Evolutionary conservation across 345 rosid species (phyloP).

Genomic region (Rhodamnia rubescens): DNA sequence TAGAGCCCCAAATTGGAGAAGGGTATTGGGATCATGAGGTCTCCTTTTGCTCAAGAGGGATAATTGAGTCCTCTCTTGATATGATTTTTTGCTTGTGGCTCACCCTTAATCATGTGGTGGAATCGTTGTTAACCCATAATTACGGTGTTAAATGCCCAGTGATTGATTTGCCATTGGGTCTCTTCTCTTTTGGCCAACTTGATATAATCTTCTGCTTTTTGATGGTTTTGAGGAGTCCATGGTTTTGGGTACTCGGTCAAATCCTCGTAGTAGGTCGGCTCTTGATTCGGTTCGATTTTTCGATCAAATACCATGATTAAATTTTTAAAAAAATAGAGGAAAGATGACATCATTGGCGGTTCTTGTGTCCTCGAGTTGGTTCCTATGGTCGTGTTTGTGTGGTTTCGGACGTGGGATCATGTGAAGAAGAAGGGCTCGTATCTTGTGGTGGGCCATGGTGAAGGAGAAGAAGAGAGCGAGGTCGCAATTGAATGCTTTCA

Average conservation of each 20-base stretch:
- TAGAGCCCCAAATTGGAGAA: too few relatives aligned
- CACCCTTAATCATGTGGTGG: too few relatives aligned
- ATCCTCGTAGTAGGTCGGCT: neutral
- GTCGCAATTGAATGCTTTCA: neutral
- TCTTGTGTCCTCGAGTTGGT: neutral
- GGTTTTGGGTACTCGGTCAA: neutral
- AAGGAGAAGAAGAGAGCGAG: too few relatives aligned
- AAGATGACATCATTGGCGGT: neutral
- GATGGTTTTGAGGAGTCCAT: neutral
- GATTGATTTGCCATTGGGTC: neutral
- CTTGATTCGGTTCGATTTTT: neutral
- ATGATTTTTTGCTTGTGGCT: too few relatives aligned
- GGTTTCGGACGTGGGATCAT: neutral
- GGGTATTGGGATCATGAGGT: too few relatives aligned
- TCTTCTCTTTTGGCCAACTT: neutral
- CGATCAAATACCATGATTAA: neutral
- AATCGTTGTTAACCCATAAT: too few relatives aligned
- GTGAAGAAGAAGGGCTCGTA: neutral
- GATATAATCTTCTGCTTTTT: neutral
- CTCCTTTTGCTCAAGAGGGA: too few relatives aligned
- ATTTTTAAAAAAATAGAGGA: fast-evolving
- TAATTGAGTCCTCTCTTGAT: neutral
- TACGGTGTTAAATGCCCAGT: neutral
- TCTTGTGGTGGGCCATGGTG: neutral
- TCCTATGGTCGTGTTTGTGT: neutral